phyloP scores from a whole-genome alignment of 2,329 filamentous ascomycete species.

The Colletotrichum cereale region DNA sequence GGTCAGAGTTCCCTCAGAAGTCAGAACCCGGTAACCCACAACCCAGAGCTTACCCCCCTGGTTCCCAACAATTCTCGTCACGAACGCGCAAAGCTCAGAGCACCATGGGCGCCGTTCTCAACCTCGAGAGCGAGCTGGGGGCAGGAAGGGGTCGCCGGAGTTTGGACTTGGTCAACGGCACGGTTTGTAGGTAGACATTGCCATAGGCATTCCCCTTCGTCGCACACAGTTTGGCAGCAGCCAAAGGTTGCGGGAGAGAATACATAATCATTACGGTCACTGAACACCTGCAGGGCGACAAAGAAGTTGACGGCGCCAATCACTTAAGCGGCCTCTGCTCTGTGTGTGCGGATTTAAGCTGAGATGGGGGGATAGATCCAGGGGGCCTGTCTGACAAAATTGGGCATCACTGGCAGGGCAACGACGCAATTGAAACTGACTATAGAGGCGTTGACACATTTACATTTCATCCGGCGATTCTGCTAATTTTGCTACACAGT shows the following conservation, averaged over 20 bases:
- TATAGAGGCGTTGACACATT: neutral
- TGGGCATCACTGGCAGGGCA: constrained; percentile 13
- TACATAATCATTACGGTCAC: neutral
- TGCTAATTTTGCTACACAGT: neutral
- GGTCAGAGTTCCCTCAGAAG: neutral
- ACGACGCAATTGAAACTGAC: neutral
- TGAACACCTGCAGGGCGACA: neutral
- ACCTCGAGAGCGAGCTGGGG: neutral
- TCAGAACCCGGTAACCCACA: neutral
- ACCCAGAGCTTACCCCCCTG: neutral
- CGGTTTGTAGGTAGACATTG: neutral
- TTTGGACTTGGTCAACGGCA: constrained; percentile 14
- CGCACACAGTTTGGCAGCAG: constrained; percentile 12
- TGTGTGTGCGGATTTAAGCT: neutral
- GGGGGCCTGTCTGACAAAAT: neutral
- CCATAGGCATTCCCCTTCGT: constrained; percentile 8
- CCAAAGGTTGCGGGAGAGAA: neutral
- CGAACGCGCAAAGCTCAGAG: constrained; percentile 36
- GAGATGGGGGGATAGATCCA: neutral
- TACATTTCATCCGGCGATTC: neutral
- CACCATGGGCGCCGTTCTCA: constrained; percentile 26
- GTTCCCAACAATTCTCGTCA: constrained; percentile 38
- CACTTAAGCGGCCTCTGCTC: constrained; percentile 7
- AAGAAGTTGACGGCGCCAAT: neutral
- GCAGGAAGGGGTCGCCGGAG: neutral